Evolutionary conservation across 2,329 filamentous ascomycete species (phyloP), one percentile per base, ranked within the genome.

Genomic region (Emmonsiellopsis sp.): DNA sequence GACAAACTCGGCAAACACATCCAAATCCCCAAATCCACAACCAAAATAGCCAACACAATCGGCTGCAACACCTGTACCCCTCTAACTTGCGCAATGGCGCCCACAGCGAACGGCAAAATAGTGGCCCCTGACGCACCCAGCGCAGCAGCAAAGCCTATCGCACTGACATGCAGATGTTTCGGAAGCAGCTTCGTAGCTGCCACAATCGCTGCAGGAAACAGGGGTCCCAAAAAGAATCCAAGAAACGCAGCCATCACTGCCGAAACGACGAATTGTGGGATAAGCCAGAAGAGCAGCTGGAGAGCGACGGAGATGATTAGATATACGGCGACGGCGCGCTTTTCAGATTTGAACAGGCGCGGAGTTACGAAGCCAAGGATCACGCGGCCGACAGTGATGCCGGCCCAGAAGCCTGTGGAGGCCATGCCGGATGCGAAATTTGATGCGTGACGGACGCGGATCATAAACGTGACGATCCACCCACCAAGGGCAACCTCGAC

Each of bases 381-480:
- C 2, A 93, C 72, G 1, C 89, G 76, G 0, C 89, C 88, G 0
- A 88, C 67, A 0, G 88, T 91, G 57, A 94, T 77, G 0, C 88
- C 89, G 43, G 88, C 78, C 89, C 89, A 95, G 71, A 92, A 94
- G 0, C 87, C 84, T 0, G 87, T 92, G 0, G 83, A 84, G 0
- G 82, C 83, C 71, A 93, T 81, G 2, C 88, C 88, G 36, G 85
- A 84, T 2, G 83, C 77, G 62, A 93, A 92, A 0, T 82, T 73
- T 27, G 75, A 77, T 3, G 84, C 87, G 39, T 84, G 68, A 11
- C 90, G 80, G 27, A 90, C 83, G 17, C 80, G 75, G n/a, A 91
- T 82, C 87, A 95, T 94, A 65, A 95, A 94, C 0, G 84, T 85
- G 48, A 88, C 84, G 57, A 94, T 85, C 88, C 88, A 93, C 13